Conservation (phyloP, 2,329 filamentous ascomycete genomes). For the Verticillium zaregamsianum region DNA sequence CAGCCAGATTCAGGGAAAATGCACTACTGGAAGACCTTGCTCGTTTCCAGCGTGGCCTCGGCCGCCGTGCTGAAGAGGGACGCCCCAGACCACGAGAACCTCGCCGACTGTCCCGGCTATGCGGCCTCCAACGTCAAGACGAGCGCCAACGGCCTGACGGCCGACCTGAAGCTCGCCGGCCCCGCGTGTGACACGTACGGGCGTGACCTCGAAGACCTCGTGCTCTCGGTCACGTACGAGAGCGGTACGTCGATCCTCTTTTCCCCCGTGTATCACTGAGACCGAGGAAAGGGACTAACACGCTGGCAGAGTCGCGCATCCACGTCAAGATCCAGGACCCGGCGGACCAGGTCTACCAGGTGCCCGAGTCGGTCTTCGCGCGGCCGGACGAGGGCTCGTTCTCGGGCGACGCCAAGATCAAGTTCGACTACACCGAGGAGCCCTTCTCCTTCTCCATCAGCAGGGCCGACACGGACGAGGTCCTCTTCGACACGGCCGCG, state of each 20-base stretch:
- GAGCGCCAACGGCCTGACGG: constrained; percentile 51
- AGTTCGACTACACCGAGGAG: constrained; percentile 34
- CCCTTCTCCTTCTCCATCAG: constrained; percentile 67
- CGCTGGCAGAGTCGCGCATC: constrained; percentile 55
- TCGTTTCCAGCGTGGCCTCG: neutral
- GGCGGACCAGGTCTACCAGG: constrained; percentile 66
- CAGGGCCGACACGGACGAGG: constrained; percentile 52
- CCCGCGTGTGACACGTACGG: constrained; percentile 18
- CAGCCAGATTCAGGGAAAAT: neutral
- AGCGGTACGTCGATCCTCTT: constrained; percentile 18
- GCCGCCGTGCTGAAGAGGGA: constrained; percentile 1
- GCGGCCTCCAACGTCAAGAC: constrained; percentile 54
- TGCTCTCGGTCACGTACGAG: constrained; percentile 25
- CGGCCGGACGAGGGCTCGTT: constrained; percentile 43
- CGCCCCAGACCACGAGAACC: neutral
- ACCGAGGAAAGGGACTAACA: neutral
- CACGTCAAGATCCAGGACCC: constrained; percentile 72
- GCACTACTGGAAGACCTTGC: constrained; percentile 1
- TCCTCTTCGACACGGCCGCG: constrained; percentile 63
- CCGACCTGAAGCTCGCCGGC: constrained; percentile 18
- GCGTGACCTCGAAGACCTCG: constrained; percentile 18
- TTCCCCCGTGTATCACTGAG: no score
- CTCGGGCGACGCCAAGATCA: constrained; percentile 34
- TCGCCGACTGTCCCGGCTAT: constrained; percentile 10
- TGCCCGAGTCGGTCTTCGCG: constrained; percentile 64